Evolutionary conservation across 2,329 filamentous ascomycete species (phyloP).

Genomic region (Pseudogymnoascus sp.): DNA sequence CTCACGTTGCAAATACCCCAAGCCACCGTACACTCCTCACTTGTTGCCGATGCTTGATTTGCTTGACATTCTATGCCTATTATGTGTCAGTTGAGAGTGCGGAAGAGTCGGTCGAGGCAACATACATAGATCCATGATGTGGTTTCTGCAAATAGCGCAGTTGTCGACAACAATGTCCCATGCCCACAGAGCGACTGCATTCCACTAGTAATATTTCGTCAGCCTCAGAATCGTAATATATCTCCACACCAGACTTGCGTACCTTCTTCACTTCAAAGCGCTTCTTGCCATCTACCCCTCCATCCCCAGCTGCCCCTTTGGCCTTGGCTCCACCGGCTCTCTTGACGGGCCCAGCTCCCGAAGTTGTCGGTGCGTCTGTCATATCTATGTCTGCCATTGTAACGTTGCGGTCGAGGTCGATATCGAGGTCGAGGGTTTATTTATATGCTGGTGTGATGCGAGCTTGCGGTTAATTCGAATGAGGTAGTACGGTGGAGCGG

Average conservation of each 20-base stretch:
- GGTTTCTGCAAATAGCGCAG: conserved; percentile 97
- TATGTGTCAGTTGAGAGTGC: conserved; percentile 15
- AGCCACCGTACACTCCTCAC: conserved; percentile 95
- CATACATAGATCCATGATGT: conserved; percentile 98
- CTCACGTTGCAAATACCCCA: conserved; percentile 99
- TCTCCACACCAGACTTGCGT: conserved; percentile 18
- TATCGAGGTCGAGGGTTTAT: background rate
- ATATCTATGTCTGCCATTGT: conserved; percentile 94
- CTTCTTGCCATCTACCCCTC: conserved; percentile 67
- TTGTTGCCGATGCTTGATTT: conserved; percentile 94
- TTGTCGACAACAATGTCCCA: conserved; percentile 99
- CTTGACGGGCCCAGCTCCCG: conserved; percentile 46
- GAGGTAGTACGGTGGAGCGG: background rate
- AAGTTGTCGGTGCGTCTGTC: conserved; percentile 66
- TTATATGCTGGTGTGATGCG: conserved; percentile 1
- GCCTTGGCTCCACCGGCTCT: conserved; percentile 41
- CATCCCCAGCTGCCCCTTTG: conserved; percentile 38
- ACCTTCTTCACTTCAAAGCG: conserved; percentile 99
- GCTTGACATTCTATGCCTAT: conserved; percentile 95
- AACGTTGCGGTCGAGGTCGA: conserved; percentile 7
- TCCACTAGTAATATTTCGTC: conserved; percentile 60
- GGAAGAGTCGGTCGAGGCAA: conserved; percentile 15
- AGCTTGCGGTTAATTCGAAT: background rate
- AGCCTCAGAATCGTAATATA: background rate
- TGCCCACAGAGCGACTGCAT: conserved; percentile 94